Evolutionary conservation across 345 rosid genomes (phyloP), one percentile per base, ranked within the genome.

Genomic region (Rhodamnia rubescens): DNA sequence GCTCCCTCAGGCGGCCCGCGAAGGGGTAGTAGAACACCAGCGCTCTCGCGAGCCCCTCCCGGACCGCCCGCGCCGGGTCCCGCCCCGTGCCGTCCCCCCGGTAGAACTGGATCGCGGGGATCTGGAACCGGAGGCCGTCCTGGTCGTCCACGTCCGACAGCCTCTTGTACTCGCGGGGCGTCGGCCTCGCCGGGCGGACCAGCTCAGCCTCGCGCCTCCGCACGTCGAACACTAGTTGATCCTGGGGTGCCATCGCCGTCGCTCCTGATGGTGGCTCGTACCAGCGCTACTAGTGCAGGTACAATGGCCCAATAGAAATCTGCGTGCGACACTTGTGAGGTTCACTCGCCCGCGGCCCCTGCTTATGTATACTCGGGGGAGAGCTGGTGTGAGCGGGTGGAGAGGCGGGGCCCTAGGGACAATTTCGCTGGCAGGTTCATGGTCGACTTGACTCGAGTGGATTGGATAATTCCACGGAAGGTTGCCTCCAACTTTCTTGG

Each of bases 131-230:
- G 36, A 90, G 90, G 74, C 90, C 88, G 20, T 90, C 90, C 85
- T 92, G 95, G 83, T 93, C 94, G 21, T 94, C 95, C 32, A 94
- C 90, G 84, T 94, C 94, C 0, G 96, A 94, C 27, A 94, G 90
- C 49, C 82, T 86, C 87, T 89, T 94, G 61, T 82, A 82, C 69
- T 90, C 93, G 21, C 53, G 87, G 5, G 95, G 93, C 2, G 95
- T 90, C 5, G 91, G 93, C 59, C 87, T 88, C 3, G 92, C 91
- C 22, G 94, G 96, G 53, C 85, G 84, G 11, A 93, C 82, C 11
- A 93, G 84, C 85, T 91, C 92, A 0, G 95, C 90, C 51, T 85
- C 53, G 26, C 27, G 13, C 24, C 91, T 83, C 1, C 61, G 86
- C 9, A 93, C 95, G 22, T 82, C 83, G 87, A 94, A 93, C 40